phyloP scores from a whole-genome alignment of 2,329 filamentous ascomycete genomes.

The Thyridium curvatum region DNA sequence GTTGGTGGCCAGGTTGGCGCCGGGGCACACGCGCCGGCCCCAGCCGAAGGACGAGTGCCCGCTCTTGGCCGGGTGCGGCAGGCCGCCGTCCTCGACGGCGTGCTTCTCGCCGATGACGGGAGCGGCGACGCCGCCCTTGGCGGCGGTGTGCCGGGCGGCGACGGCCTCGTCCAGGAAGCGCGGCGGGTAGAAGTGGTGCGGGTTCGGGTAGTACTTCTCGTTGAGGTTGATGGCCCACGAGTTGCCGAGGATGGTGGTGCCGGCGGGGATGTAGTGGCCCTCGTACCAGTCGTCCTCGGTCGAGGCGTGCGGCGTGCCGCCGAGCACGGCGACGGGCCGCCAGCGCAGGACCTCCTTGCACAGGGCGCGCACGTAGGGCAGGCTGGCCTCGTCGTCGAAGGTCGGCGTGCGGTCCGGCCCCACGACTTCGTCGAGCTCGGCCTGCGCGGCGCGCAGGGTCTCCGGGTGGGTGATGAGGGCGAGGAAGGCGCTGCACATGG shows the following conservation, averaged over 20 bases:
- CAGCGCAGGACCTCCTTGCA: conserved; percentile 25
- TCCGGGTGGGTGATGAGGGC: conserved; percentile 39
- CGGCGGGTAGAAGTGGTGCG: conserved; percentile 12
- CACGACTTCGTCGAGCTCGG: conserved; percentile 30
- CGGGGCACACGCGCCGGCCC: conserved; percentile 30
- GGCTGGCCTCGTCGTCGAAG: conserved; percentile 18
- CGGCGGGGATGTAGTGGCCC: conserved; percentile 40
- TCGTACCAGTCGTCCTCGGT: conserved; percentile 41
- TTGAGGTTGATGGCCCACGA: conserved; percentile 21
- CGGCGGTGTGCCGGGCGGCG: conserved; percentile 1
- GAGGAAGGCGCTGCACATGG: conserved; percentile 38
- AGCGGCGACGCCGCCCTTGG: neutral
- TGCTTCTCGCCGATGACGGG: neutral
- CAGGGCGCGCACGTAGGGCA: conserved; percentile 24
- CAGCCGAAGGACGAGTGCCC: conserved; percentile 39
- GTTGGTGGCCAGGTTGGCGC: conserved; percentile 11
- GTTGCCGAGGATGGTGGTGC: conserved; percentile 32
- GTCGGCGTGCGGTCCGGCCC: conserved; percentile 21
- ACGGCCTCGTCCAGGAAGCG: conserved; percentile 11
- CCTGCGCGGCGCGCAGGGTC: conserved; percentile 32
- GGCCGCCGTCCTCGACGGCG: neutral
- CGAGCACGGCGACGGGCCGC: conserved; percentile 34
- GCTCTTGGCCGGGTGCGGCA: conserved; percentile 11
- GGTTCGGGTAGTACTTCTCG: conserved; percentile 12
- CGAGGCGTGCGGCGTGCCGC: conserved; percentile 37